Evolutionary conservation across 2,329 filamentous ascomycete species (phyloP).

Genomic region (Colletotrichum tropicicola): DNA sequence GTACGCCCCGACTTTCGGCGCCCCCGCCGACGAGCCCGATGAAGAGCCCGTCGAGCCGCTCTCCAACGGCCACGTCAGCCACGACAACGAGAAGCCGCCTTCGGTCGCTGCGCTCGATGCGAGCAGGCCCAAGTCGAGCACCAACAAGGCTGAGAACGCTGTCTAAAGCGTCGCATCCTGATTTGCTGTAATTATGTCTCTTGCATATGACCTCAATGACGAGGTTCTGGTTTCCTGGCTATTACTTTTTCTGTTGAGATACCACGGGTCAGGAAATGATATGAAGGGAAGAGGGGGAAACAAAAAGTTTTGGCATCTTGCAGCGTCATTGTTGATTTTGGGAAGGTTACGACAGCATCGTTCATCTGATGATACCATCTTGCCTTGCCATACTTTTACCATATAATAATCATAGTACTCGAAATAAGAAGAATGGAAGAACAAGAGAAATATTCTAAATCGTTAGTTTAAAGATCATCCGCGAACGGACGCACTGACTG

Average conservation of each 20-base stretch:
- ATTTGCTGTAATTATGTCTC: background rate
- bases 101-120: slow-evolving; percentile 44
- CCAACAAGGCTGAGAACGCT: slow-evolving; percentile 36
- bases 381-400: background rate
- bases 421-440: background rate
- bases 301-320: background rate
- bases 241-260: background rate
- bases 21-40: slow-evolving; percentile 43
- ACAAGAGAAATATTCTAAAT: background rate
- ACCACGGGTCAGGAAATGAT: slow-evolving; percentile 7
- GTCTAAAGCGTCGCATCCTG: slow-evolving; percentile 24
- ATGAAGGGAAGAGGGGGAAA: too few relatives aligned
- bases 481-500: slow-evolving; percentile 5
- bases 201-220: background rate
- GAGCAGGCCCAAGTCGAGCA: slow-evolving; percentile 42
- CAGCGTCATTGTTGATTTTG: background rate
- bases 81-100: slow-evolving; percentile 42
- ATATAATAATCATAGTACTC: slow-evolving; percentile 1
- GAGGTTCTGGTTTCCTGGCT: background rate
- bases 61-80: slow-evolving; percentile 15
- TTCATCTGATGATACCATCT: slow-evolving; percentile 13
- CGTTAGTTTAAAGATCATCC: background rate
- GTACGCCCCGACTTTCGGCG: slow-evolving; percentile 59
- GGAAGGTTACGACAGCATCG: slow-evolving; percentile 1
- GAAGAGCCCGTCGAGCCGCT: slow-evolving; percentile 23